Evolutionary conservation across 371 early-diverging fungal genomes (phyloP).

Genomic region (Rhizopus stolonifer): DNA sequence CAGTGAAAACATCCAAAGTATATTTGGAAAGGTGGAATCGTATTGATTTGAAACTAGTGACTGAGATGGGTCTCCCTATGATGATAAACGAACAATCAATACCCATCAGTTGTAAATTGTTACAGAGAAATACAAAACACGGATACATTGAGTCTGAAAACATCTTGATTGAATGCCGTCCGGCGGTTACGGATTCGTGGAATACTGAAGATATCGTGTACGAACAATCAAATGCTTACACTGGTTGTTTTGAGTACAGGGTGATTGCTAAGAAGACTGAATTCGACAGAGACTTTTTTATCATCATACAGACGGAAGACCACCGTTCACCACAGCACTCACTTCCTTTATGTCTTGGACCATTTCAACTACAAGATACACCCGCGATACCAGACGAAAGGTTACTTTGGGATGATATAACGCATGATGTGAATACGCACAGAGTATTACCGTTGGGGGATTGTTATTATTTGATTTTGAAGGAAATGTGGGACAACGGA

Average conservation of each 20-base stretch:
- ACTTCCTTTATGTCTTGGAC: not conserved
- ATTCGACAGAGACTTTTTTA: not conserved
- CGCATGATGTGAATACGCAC: not conserved
- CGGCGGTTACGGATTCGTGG: not conserved
- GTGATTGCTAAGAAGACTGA: not conserved
- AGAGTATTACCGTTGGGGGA: slow-evolving; percentile 1
- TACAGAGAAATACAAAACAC: not conserved
- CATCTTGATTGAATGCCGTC: not conserved
- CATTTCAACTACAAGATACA: not conserved
- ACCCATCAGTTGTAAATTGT: not conserved
- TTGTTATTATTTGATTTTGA: slow-evolving; percentile 27
- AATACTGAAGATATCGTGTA: not conserved
- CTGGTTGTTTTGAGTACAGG: slow-evolving; percentile 1
- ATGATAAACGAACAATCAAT: not conserved
- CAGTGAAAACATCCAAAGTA: slow-evolving; percentile 8
- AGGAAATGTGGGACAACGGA: slow-evolving; percentile 49
- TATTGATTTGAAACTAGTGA: slow-evolving; percentile 35
- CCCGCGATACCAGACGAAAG: not conserved
- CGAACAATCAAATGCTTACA: not conserved
- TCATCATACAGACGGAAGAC: not conserved
- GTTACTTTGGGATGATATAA: not conserved
- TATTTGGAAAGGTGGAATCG: slow-evolving; percentile 31
- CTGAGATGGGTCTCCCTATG: slow-evolving; percentile 33
- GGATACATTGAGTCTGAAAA: not conserved
- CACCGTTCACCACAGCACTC: not conserved